Evolutionary conservation across 2,329 filamentous ascomycete species (phyloP).

Genomic region (Lasiodiplodia citricola): DNA sequence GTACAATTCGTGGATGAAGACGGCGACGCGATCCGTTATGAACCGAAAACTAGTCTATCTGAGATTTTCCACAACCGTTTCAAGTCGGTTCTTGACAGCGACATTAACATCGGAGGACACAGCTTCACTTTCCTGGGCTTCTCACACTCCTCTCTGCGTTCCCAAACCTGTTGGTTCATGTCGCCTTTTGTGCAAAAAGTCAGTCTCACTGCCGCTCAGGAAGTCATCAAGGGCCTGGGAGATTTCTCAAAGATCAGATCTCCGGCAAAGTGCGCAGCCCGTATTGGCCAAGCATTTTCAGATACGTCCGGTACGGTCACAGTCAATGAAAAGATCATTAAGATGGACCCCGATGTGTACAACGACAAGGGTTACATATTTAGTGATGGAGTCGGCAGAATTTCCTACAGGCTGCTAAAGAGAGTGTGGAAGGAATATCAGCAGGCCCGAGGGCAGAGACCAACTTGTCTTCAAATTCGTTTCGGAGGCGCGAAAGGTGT

Average conservation of each 20-base stretch:
- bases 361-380: conserved; percentile 64
- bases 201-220: conserved; percentile 40
- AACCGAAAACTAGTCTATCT: conserved; percentile 55
- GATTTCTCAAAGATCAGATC: conserved; percentile 58
- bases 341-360: conserved; percentile 56
- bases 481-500: conserved; percentile 79
- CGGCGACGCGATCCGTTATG: conserved; percentile 66
- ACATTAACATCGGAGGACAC: conserved; percentile 66
- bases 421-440: conserved; percentile 63
- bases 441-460: conserved; percentile 51
- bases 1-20: conserved; percentile 78
- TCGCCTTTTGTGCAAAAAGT: conserved; percentile 51
- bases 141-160: conserved; percentile 76
- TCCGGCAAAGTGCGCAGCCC: conserved; percentile 63
- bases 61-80: conserved; percentile 65
- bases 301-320: conserved; percentile 71
- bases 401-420: conserved; percentile 65
- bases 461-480: conserved; percentile 77
- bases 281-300: conserved; percentile 71
- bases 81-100: conserved; percentile 60
- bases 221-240: conserved; percentile 54
- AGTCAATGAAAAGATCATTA: conserved; percentile 40
- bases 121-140: conserved; percentile 74
- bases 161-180: conserved; percentile 73
- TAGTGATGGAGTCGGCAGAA: conserved; percentile 79